These are phyloP conservation scores for Mycogone perniciosa DNA, from an alignment of 2,329 filamentous ascomycete species.

Conservation along the genomic window DNA sequence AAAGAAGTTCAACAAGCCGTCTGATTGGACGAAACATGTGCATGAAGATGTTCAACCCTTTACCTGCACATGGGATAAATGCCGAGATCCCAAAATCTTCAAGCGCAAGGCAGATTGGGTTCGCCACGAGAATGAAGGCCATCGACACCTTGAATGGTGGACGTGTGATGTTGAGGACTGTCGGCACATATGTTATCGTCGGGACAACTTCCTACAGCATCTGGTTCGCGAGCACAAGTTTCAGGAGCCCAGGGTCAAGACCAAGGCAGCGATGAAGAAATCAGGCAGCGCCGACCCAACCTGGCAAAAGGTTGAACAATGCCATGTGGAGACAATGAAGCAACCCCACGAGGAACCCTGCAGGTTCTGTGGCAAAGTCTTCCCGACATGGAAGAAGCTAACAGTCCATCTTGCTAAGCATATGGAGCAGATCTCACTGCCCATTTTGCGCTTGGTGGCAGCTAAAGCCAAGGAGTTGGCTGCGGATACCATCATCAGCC, in stretches of 20 bases:
- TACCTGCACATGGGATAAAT: constrained; percentile 81
- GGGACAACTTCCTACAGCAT: constrained; percentile 91
- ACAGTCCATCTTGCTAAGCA: constrained; percentile 91
- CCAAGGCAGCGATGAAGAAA: constrained; percentile 60
- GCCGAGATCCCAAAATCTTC: constrained; percentile 81
- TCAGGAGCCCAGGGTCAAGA: constrained; percentile 72
- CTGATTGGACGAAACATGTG: constrained; percentile 95
- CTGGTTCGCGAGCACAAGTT: constrained; percentile 88
- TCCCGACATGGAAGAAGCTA: constrained; percentile 84
- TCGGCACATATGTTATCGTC: constrained; percentile 73
- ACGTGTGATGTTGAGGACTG: constrained; percentile 76
- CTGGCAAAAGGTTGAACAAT: constrained; percentile 72
- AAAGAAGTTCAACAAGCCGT: constrained; percentile 84
- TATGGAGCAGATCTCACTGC: constrained; percentile 86
- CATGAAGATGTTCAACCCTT: constrained; percentile 92
- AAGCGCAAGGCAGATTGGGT: constrained; percentile 97
- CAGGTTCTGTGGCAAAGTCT: constrained; percentile 76
- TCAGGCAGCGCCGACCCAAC: constrained; percentile 54
- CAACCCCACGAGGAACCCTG: constrained; percentile 72
- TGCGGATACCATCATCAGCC: constrained; percentile 61
- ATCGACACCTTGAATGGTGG: constrained; percentile 89
- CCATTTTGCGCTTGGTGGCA: constrained; percentile 59
- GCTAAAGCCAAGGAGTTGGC: constrained; percentile 41
- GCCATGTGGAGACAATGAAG: constrained; percentile 61
- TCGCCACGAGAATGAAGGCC: constrained; percentile 85